Evolutionary conservation across 2,329 filamentous ascomycete species (phyloP).

Genomic region (Aciculosporium take): DNA sequence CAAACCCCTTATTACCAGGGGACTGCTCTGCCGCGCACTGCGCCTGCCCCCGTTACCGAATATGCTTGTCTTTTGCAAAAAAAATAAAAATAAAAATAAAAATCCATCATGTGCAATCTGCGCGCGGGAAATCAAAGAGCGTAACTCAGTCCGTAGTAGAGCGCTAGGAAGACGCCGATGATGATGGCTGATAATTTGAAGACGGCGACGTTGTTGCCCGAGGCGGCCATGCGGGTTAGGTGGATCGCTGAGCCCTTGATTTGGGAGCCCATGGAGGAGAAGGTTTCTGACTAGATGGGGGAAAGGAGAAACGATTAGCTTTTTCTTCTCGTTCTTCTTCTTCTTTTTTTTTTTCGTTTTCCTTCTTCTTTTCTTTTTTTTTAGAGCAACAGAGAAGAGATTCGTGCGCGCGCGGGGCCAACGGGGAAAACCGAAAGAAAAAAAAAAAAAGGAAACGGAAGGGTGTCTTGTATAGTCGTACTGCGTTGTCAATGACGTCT

Average conservation of each 20-base stretch:
- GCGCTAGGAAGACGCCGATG: conserved; percentile 52
- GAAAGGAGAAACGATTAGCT: not conserved
- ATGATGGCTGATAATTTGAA: conserved; percentile 80
- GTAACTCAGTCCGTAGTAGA: conserved; percentile 60
- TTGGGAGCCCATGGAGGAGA: conserved; percentile 70
- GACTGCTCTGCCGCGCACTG: not conserved
- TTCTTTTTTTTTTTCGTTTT: too few relatives aligned
- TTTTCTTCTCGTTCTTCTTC: not conserved
- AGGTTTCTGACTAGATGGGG: conserved; percentile 58
- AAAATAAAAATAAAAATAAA: too few relatives aligned
- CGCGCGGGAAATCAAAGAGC: conserved; percentile 40
- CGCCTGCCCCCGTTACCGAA: too few relatives aligned
- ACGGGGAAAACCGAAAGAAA: too few relatives aligned
- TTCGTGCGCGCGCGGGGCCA: too few relatives aligned
- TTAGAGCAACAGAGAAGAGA: not conserved
- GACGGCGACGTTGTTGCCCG: conserved; percentile 81
- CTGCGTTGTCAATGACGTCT: conserved; percentile 73
- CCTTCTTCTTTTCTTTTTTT: too few relatives aligned
- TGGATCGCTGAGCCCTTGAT: conserved; percentile 73
- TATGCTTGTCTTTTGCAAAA: too few relatives aligned
- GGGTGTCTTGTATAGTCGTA: conserved; percentile 26
- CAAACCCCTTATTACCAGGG: not conserved
- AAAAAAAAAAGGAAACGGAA: not conserved
- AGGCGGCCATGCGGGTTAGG: conserved; percentile 77
- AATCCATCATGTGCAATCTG: not conserved